A percentile compares a stretch with the other conserved stretches of the same genome.
phyloP scores from a whole-genome alignment of 2,329 filamentous ascomycete genomes.

The Fusarium albidum region DNA sequence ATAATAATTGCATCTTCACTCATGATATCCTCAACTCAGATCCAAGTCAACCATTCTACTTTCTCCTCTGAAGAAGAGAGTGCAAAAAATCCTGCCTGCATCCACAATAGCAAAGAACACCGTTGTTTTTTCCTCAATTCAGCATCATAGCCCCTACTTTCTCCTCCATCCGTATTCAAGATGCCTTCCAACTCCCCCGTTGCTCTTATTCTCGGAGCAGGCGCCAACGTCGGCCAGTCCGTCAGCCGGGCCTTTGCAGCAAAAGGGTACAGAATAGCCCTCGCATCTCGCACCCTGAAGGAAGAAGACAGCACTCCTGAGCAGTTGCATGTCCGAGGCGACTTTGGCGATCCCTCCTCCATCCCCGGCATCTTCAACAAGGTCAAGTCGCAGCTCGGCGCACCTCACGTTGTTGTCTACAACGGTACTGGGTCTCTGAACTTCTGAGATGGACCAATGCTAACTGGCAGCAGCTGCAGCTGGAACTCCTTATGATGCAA shows the following conservation, averaged over 20 bases:
- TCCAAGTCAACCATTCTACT: too few relatives aligned
- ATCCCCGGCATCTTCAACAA: conserved; percentile 18
- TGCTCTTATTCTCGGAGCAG: conserved; percentile 37
- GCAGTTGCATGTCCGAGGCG: conserved; percentile 45
- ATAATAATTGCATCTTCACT: too few relatives aligned
- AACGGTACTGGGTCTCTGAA: conserved; percentile 27
- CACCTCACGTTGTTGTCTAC: conserved; percentile 33
- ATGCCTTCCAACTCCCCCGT: conserved; percentile 14
- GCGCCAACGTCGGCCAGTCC: conserved; percentile 30
- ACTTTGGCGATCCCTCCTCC: conserved; percentile 45
- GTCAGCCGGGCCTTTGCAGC: conserved; percentile 31
- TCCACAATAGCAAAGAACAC: too few relatives aligned
- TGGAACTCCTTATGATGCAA: conserved; percentile 14
- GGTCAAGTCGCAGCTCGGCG: conserved; percentile 21
- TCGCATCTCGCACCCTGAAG: conserved; percentile 30
- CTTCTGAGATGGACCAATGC: too few relatives aligned
- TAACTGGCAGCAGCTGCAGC: conserved; percentile 23
- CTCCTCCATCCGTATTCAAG: too few relatives aligned
- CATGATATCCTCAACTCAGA: too few relatives aligned
- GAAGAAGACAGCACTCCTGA: conserved; percentile 29
- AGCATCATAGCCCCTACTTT: too few relatives aligned
- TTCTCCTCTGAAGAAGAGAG: too few relatives aligned
- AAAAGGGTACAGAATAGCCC: conserved; percentile 35
- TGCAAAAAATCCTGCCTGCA: too few relatives aligned
- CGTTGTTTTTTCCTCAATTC: too few relatives aligned